Base-by-base conservation (phyloP, 495 filamentous ascomycete species). In the Aspergillus heteromorphus region DNA sequence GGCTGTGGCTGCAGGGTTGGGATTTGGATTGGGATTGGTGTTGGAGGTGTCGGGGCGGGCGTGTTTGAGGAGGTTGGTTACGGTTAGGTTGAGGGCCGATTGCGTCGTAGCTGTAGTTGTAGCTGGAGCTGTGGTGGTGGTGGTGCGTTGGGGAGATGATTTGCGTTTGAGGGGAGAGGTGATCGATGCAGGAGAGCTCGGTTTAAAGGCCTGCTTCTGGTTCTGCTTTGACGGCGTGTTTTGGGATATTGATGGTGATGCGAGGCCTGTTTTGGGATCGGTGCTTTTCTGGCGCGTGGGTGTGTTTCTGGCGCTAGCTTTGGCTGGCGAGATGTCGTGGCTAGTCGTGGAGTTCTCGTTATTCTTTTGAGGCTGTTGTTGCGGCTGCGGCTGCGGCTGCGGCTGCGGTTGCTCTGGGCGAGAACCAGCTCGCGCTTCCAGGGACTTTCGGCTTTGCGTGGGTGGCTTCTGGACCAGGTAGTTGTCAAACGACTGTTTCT, bases 401-500 rank as follows among this genome's bases (percentile, higher is more conserved):
- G 13, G 57, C n/a, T 51, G 53, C 34, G 41, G 40, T 17, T 36
- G 42, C 48, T 57, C 45, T 17, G 58, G 30, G 48, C 45, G 62
- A 41, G 62, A 62, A 38, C 60, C 57, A 18, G 52, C 57, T 45
- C 58, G 65, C 47, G 56, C 53, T 45, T 67, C 65, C 14, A 51
- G 48, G 45, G 57, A 55, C 34, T 52, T 61, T 17, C 42, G 41
- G 13, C 42, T 63, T 56, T 70, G 70, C 9, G 69, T 59, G 42
- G 57, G 43, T 53, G 51, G 62, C 51, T 60, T 68, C 49, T 52
- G 67, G 13, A 77, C 58, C 9, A 75, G 48, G 55, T 79, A 79
- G 4, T 73, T 62, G n/a, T 72, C 70, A 41, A 83, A 81, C 13
- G 75, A 64, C 47, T 81, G 75, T 57, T 65, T 75, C 51, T 76